Evolutionary conservation across 257 asterid genomes (phyloP), one percentile per base, ranked within the genome.

Genomic region (Mentha longifolia): DNA sequence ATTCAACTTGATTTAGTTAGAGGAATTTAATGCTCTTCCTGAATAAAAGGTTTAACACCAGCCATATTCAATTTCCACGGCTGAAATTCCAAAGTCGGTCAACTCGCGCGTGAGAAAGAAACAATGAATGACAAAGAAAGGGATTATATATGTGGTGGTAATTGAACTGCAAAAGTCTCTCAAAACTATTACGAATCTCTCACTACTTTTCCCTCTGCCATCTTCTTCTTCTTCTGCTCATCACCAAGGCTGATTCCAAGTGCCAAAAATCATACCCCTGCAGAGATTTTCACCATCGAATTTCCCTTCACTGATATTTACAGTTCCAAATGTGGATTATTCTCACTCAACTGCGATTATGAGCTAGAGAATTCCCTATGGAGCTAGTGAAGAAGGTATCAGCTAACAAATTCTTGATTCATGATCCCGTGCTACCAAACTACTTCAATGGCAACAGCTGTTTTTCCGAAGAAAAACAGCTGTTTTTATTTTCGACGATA

Each of bases 181-280:
- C n/a, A n/a, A n/a, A n/a, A n/a, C n/a, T n/a, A n/a, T n/a, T n/a
- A 61, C 16, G 46, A 61, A 8, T 20, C 1, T 31, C 7, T 1
- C 69, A 9, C 51, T 72, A 54, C 46, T 81, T 17, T n/a, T 37
- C 72, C 49, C 61, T 75, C 5, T 68, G 30, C 20, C 56, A 41
- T 56, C 63, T 56, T 31, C 57, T 50, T n/a, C n/a, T n/a, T n/a
- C 41, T 61, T 35, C 43, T 70, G 19, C 28, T 68, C 14, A 42
- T 42, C 14, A 42, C 2, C 20, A 35, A 17, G 46, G 78, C 72
- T 22, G 68, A 54, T 50, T 77, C 80, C 0, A 55, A 11, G 0
- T 79, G 87, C 77, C 83, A 65, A 6, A 3, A 5, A 5, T 72
- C 79, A 1, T 83, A 77, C 77, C 4, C 6, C 22, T 82, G 95